These are phyloP conservation scores for Microcera coccophila DNA, from an alignment of 2,329 filamentous ascomycete species.

Conservation along the genomic window DNA sequence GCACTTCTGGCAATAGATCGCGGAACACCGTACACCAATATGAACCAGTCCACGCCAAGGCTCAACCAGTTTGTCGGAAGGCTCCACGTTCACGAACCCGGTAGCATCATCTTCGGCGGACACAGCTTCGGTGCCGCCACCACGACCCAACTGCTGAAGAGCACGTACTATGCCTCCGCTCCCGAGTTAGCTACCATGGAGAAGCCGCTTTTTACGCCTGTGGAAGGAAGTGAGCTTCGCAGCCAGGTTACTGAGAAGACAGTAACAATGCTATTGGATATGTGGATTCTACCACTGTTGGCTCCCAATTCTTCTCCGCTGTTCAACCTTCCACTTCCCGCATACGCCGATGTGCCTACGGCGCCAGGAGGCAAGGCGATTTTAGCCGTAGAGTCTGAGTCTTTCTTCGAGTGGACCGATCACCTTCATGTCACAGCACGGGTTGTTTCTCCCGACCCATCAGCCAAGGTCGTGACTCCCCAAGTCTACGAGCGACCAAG, in stretches of 20 bases:
- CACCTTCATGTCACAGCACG: conserved; percentile 68
- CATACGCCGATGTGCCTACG: conserved; percentile 51
- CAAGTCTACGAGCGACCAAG: conserved; percentile 40
- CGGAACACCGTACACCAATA: conserved; percentile 47
- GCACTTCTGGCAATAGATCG: conserved; percentile 63
- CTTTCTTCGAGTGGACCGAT: conserved; percentile 73
- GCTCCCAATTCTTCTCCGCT: conserved; percentile 60
- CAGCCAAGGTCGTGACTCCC: conserved; percentile 39
- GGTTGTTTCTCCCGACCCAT: conserved; percentile 56
- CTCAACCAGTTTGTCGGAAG: conserved; percentile 57
- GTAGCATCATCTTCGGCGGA: conserved; percentile 69
- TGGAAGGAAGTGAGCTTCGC: conserved; percentile 51
- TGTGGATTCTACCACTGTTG: conserved; percentile 73
- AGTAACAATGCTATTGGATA: conserved; percentile 68
- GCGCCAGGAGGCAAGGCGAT: conserved; percentile 56
- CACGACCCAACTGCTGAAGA: conserved; percentile 73
- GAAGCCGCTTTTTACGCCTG: conserved; percentile 59
- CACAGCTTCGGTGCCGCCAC: conserved; percentile 80
- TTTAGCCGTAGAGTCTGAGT: conserved; percentile 69
- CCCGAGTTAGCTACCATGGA: conserved; percentile 46
- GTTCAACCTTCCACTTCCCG: conserved; percentile 68
- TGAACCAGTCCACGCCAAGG: conserved; percentile 48
- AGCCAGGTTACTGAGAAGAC: conserved; percentile 65
- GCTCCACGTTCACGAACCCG: conserved; percentile 66
- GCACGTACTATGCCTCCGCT: conserved; percentile 61